These are phyloP conservation scores for Sanguinoderma infundibulare DNA, from an alignment of 1,284 basidiomycete genomes.

Conservation along the genomic window DNA sequence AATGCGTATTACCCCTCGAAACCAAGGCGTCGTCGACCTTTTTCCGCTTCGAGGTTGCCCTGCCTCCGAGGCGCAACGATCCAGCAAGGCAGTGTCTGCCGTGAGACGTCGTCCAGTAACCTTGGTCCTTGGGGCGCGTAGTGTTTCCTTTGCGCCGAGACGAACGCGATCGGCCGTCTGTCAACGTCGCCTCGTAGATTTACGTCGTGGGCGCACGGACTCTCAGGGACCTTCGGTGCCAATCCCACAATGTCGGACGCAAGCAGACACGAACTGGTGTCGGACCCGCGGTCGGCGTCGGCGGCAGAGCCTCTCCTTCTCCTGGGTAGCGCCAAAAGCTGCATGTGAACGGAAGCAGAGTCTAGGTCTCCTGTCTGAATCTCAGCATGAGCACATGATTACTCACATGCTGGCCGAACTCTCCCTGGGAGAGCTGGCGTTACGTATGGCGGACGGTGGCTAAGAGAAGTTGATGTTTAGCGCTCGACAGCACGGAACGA, in stretches of 20 bases:
- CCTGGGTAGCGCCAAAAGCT: not conserved
- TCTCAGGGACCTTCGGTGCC: not conserved
- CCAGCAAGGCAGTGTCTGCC: not conserved
- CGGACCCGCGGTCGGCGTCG: not conserved
- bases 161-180: not conserved
- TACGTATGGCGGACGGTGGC: not conserved
- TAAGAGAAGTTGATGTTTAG: not conserved
- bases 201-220: not conserved
- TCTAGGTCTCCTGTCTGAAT: not conserved
- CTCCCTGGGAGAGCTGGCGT: not conserved
- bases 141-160: not conserved
- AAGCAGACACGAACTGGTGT: no score
- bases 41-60: not conserved
- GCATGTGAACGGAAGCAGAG: not conserved
- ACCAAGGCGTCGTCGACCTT: not conserved
- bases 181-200: not conserved
- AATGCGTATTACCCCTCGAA: no score
- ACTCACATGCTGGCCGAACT: not conserved
- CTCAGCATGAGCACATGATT: not conserved
- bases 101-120: not conserved
- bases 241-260: not conserved
- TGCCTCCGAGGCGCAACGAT: not conserved
- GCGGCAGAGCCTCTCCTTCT: not conserved
- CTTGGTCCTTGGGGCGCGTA: no score
- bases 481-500: not conserved